Evolutionary conservation across 345 rosid species (phyloP).

Genomic region (Populus euphratica): DNA sequence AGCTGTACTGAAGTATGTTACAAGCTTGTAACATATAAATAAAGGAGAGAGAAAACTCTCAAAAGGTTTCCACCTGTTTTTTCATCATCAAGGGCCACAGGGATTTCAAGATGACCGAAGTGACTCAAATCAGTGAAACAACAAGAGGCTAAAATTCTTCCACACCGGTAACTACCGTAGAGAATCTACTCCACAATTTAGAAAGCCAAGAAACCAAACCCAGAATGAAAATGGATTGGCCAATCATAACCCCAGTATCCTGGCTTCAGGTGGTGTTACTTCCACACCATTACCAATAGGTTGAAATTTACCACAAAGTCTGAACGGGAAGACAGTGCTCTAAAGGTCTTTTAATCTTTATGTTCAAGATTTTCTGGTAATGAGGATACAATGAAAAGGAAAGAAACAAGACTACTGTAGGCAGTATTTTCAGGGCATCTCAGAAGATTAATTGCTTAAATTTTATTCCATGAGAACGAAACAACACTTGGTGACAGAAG

Average conservation of each 20-base stretch:
- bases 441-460: neutral
- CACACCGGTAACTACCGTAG: neutral
- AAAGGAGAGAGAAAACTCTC: no score
- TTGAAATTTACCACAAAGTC: neutral
- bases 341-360: neutral
- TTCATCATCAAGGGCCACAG: no score
- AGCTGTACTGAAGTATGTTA: no score
- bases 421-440: neutral
- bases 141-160: neutral
- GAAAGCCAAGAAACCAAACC: no score
- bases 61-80: no score
- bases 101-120: neutral
- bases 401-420: neutral
- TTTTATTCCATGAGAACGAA: conserved; percentile 12
- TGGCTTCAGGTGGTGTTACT: neutral
- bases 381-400: neutral
- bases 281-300: neutral
- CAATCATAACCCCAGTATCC: neutral
- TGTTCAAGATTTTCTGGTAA: neutral
- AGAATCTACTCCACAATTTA: neutral
- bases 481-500: neutral
- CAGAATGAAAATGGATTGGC: neutral
- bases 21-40: no score
- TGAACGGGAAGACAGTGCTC: neutral
- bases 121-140: neutral